Percentiles rank a stretch among this genome's conserved stretches.
Evolutionary conservation across 352 stramenopile species (phyloP).

Genomic region (Phytophthora lateralis): DNA sequence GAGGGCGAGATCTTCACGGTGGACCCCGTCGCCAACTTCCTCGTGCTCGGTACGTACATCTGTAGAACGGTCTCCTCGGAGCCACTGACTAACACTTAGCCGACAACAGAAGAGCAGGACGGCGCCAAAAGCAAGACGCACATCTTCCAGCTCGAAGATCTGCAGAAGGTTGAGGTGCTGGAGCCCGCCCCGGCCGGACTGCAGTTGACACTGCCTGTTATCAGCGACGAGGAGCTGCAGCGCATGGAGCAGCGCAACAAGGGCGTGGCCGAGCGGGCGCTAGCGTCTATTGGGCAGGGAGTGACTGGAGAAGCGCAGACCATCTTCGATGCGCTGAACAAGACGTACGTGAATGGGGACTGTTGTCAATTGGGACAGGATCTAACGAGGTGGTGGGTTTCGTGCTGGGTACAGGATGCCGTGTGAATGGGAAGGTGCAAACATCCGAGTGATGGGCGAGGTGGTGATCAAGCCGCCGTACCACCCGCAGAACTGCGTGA

Average conservation of each 20-base stretch:
- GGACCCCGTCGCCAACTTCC: conserved; percentile 78
- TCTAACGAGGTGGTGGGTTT: conserved; percentile 12
- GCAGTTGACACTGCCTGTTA: conserved; percentile 47
- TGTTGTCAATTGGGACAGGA: background rate
- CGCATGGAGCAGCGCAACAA: conserved; percentile 83
- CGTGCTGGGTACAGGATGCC: conserved; percentile 62
- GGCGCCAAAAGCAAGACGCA: conserved; percentile 72
- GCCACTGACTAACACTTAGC: background rate
- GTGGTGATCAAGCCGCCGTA: conserved; percentile 88
- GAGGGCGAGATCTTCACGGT: conserved; percentile 83
- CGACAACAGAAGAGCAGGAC: conserved; percentile 57
- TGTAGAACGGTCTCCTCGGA: conserved; percentile 1
- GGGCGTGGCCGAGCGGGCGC: conserved; percentile 60
- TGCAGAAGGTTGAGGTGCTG: conserved; percentile 74
- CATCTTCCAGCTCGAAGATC: conserved; percentile 72
- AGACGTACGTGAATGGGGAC: conserved; percentile 65
- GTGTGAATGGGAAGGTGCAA: conserved; percentile 80
- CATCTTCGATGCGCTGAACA: conserved; percentile 90
- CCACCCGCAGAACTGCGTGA: conserved; percentile 78
- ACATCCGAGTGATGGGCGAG: conserved; percentile 87
- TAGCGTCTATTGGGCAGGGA: conserved; percentile 82
- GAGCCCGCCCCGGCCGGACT: conserved; percentile 53
- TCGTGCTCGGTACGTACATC: conserved; percentile 63
- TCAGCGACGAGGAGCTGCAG: conserved; percentile 75
- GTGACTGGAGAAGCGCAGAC: conserved; percentile 72